phyloP scores from a whole-genome alignment of 805 yeast genomes.

The Candida krabiensis region DNA sequence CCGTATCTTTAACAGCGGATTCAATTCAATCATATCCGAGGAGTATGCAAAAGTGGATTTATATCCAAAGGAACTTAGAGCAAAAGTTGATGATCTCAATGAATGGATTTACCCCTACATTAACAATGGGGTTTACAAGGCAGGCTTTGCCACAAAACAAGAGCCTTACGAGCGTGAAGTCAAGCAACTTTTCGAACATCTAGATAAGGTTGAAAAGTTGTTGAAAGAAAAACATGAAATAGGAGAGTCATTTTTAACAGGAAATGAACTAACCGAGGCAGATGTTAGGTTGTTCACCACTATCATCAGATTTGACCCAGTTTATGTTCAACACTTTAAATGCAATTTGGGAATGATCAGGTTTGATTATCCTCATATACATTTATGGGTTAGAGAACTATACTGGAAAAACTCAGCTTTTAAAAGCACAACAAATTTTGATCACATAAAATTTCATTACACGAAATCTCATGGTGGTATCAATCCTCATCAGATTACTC shows the following conservation, averaged over 20 bases:
- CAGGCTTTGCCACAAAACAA: constrained; percentile 86
- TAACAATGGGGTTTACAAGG: constrained; percentile 90
- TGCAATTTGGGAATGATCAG: constrained; percentile 84
- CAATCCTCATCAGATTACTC: constrained; percentile 83
- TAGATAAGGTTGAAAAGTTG: constrained; percentile 69
- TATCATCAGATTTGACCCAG: constrained; percentile 87
- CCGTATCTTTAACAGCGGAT: constrained; percentile 76
- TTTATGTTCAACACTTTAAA: constrained; percentile 93
- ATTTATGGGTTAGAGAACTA: constrained; percentile 77
- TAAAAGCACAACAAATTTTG: constrained; percentile 77
- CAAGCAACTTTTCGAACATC: constrained; percentile 56
- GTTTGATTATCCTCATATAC: constrained; percentile 71
- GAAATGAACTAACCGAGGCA: constrained; percentile 78
- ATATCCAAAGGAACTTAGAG: constrained; percentile 56
- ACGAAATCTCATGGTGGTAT: constrained; percentile 79
- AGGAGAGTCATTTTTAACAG: constrained; percentile 48
- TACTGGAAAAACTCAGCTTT: constrained; percentile 77
- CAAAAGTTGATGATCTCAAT: constrained; percentile 73
- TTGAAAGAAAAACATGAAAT: constrained; percentile 45
- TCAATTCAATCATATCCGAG: constrained; percentile 54
- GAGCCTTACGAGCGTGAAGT: constrained; percentile 77
- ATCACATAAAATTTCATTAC: constrained; percentile 89
- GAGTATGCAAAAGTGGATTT: constrained; percentile 54
- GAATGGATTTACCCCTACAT: constrained; percentile 80
- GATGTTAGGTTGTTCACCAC: constrained; percentile 88